Base-by-base conservation (phyloP, 2,329 filamentous ascomycete genomes). In the Teratosphaeria epicoccoides region DNA sequence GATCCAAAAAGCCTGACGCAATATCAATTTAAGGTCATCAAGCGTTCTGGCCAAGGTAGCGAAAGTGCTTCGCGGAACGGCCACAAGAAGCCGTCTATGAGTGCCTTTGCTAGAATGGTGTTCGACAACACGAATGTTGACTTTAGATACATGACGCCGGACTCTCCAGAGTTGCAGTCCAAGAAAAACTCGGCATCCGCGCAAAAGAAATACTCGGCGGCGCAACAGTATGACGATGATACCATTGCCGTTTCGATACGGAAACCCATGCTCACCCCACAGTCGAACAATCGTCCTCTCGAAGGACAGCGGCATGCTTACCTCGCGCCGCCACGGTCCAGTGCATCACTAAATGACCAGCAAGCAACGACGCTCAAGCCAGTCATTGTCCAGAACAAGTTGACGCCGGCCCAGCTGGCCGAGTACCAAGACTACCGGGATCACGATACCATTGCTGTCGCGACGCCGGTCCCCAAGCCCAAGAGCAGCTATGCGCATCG, bases 1-100 rank as follows among this genome's bases (percentile, higher is more conserved):
- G 82, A 83, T 63, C 78, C 82, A 1, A 79, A 83, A n/a, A 82
- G 83, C 55, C 73, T 86, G 56, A 84, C 85, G 9, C 73, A 84
- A 61, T 87, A 80, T 53, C 58, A 58, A 49, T 84, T 87, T 57
- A 65, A 62, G 52, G 46, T n/a, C 20, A 14, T 28, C 25, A 24
- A 24, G 12, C 24, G 24, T 10, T 14, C 12, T 17, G 24, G 20
- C 44, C 45, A 52, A 43, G 43, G 25, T 17, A 17, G 7, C 17
- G 50, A 51, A n/a, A 43, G 52, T 14, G 46, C 47, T 23, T 43
- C 52, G 17, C 52, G 43, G 26, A 54, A 52, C 33, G 49, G 17
- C 11, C 11, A 26, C 17, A 23, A 25, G 11, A 12, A 53, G 40
- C 63, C 59, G 11, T 58, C 64, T 14, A 68, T 81, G 22, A 76